These are phyloP conservation scores for Lentinula lateritia DNA, from an alignment of 768 basidiomycete genomes.

Conservation along the genomic window DNA sequence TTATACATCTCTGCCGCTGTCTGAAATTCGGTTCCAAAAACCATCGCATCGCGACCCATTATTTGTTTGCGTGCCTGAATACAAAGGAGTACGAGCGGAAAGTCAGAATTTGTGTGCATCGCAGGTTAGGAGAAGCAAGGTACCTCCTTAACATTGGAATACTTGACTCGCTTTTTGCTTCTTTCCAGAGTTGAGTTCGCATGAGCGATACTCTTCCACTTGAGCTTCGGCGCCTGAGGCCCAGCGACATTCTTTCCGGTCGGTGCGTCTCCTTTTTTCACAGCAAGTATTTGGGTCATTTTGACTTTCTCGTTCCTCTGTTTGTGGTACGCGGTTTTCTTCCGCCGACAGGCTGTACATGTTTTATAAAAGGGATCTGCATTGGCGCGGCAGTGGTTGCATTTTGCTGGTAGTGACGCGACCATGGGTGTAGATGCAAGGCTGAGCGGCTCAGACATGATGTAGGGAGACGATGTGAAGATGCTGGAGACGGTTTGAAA, in stretches of 20 bases:
- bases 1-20: neutral
- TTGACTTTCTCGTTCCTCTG: neutral
- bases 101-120: too few species aligned
- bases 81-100: neutral
- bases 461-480: neutral
- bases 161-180: neutral
- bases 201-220: neutral
- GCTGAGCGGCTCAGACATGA: neutral
- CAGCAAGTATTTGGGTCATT: neutral
- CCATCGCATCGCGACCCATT: neutral
- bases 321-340: neutral
- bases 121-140: neutral
- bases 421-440: neutral
- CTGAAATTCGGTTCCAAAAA: constrained; percentile 1
- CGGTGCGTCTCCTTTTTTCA: neutral
- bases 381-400: neutral
- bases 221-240: neutral
- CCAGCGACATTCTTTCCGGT: neutral
- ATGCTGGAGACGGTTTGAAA: too few species aligned
- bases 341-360: neutral
- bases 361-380: neutral
- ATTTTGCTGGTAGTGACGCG: neutral
- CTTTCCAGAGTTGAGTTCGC: neutral
- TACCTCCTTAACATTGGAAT: too few species aligned
- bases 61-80: neutral